Base-by-base conservation (phyloP, 1,284 basidiomycete species). In the Chiua sp. region DNA sequence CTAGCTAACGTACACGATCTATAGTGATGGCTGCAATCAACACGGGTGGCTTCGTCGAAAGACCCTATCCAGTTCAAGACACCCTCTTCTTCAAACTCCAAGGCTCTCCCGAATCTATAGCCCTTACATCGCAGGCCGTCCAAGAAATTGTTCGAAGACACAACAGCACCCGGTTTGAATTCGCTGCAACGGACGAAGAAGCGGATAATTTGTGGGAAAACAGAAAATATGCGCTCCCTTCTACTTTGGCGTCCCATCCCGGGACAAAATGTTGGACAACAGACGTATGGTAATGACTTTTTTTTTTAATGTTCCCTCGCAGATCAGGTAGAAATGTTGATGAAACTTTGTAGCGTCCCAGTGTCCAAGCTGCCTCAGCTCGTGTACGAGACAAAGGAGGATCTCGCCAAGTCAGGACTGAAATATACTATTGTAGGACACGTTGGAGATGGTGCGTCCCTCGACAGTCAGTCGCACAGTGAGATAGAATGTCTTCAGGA, bases 81-180 rank as follows among this genome's bases (percentile, higher is more conserved):
- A 90, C 90, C 0, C 82, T 97, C 16, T 96, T 96, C 79, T 92
- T 98, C 81, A 98, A 97, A 75, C 86, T 96, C 56, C 93, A 95
- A 76, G 87, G 88, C 13, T 86, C 92, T 42, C 78, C 83, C 2
- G 76, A 80, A 4, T 81, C 86, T 6, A 88, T 94, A 65, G 73
- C 84, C 22, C 81, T 85, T 37, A 84, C 92, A 0, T 85, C 90
- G 3, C 79, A 83, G 51, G 75, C 79, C 6, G 82, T 93, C 46
- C 77, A 87, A 66, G 68, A 73, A 15, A 86, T 96, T 47, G 83
- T 88, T 13, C 80, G 85, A 61, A 85, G 80, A 65, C 87, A 96
- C 70, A 85, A 87, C 2, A 87, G 92, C 55, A 79, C 75, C 16
- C 81, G 82, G 49, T 93, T 96, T 66, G 81, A 89, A 67, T 93